Evolutionary conservation across 2,329 filamentous ascomycete genomes (phyloP).

Genomic region (Cucurbitaria berberidis): DNA sequence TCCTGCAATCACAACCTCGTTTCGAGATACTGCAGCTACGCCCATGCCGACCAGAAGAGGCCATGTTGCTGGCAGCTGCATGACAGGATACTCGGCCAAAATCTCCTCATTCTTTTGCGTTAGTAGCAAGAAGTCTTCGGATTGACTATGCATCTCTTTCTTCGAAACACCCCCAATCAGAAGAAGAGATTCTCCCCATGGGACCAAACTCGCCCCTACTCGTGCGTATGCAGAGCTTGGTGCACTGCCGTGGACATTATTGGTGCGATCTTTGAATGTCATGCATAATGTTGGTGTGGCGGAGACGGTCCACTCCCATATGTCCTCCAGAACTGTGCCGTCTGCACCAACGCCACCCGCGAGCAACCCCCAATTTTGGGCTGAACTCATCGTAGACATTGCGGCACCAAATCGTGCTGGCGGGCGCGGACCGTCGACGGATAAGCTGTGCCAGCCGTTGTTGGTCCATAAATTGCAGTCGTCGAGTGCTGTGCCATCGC

Average conservation of each 20-base stretch:
- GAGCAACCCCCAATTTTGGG: conserved; percentile 65
- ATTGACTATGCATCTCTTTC: conserved; percentile 31
- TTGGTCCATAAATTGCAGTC: conserved; percentile 56
- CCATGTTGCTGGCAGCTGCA: conserved; percentile 49
- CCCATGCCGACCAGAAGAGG: conserved; percentile 77
- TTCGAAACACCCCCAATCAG: conserved; percentile 60
- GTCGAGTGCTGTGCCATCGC: conserved; percentile 50
- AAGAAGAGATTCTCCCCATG: conserved; percentile 54
- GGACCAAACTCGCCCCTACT: conserved; percentile 60
- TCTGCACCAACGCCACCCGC: conserved; percentile 73
- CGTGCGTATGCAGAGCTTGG: conserved; percentile 45
- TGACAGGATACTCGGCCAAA: conserved; percentile 22
- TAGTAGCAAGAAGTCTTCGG: conserved; percentile 39
- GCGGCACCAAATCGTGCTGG: conserved; percentile 63
- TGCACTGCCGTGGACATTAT: conserved; percentile 22
- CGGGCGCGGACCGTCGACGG: conserved; percentile 47
- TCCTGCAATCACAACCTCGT: conserved; percentile 69
- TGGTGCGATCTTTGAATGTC: conserved; percentile 38
- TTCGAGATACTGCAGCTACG: conserved; percentile 54
- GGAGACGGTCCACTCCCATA: conserved; percentile 68
- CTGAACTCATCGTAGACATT: conserved; percentile 53
- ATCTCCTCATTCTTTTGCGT: conserved; percentile 25
- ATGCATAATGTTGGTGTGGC: conserved; percentile 38
- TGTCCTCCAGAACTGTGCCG: conserved; percentile 66
- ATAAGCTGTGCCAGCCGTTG: conserved; percentile 59